Conservation (phyloP, 2,329 filamentous ascomycete genomes). For the Fusarium albidum region DNA sequence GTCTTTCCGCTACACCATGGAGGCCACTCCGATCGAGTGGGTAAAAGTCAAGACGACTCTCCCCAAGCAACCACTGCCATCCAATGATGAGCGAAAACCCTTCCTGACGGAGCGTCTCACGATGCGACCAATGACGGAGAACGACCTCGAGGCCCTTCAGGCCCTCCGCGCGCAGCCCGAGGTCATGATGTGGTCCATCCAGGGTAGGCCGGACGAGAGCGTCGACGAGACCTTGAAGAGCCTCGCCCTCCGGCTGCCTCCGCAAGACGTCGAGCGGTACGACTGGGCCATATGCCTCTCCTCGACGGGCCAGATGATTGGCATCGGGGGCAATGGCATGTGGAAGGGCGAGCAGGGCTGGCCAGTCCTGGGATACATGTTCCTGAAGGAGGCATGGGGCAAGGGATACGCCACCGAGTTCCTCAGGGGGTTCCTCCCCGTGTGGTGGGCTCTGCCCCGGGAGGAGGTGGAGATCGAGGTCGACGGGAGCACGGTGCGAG, state of each 20-base stretch:
- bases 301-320: constrained; percentile 59
- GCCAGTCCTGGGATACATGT: constrained; percentile 68
- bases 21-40: constrained; percentile 38
- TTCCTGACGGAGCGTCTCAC: constrained; percentile 63
- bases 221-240: constrained; percentile 52
- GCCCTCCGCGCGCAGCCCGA: constrained; percentile 64
- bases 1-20: constrained; percentile 21
- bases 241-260: constrained; percentile 54
- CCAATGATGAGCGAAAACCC: constrained; percentile 47
- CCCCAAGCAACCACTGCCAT: constrained; percentile 53
- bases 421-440: constrained; percentile 53
- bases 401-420: constrained; percentile 66
- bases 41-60: constrained; percentile 58
- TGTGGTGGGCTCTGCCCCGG: constrained; percentile 60
- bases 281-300: constrained; percentile 62
- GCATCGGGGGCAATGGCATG: constrained; percentile 56
- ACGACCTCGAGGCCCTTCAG: constrained; percentile 60
- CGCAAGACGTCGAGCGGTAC: constrained; percentile 60
- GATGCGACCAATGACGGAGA: constrained; percentile 57
- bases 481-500: constrained; percentile 48
- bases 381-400: constrained; percentile 62
- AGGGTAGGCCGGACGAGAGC: constrained; percentile 53
- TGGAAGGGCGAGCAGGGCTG: constrained; percentile 53
- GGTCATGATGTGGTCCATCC: constrained; percentile 67
- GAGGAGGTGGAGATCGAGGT: constrained; percentile 54